phyloP scores from a whole-genome alignment of 176 grass and related monocot species.

The Coix lacrymajobi region DNA sequence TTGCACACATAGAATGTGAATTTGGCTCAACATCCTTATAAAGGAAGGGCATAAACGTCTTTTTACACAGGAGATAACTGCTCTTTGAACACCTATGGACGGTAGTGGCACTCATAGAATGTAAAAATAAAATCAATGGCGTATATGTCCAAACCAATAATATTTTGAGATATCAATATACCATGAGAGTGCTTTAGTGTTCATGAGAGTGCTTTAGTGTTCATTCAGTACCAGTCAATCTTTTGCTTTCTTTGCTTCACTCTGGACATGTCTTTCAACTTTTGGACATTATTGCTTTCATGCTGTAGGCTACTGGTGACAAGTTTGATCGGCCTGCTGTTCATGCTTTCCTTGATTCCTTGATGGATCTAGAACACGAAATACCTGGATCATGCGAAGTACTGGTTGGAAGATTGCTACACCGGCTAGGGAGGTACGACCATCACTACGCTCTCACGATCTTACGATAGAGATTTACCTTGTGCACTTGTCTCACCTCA shows the following conservation, averaged over 20 bases:
- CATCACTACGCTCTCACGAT: not conserved
- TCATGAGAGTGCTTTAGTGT: not conserved
- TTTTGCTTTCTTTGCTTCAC: not conserved
- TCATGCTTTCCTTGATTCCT: constrained; percentile 57
- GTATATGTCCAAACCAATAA: not conserved
- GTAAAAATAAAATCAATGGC: no score
- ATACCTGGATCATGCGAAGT: constrained; percentile 82
- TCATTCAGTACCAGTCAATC: not conserved
- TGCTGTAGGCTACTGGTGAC: constrained; percentile 56
- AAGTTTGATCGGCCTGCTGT: constrained; percentile 52
- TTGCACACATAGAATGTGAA: no score
- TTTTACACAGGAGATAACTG: no score
- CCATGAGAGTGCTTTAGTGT: not conserved
- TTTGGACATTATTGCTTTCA: not conserved
- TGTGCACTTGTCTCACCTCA: constrained; percentile 19
- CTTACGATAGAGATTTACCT: not conserved
- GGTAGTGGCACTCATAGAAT: no score
- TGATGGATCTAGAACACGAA: constrained; percentile 85
- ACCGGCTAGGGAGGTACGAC: constrained; percentile 61
- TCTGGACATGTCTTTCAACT: not conserved
- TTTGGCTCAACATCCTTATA: no score
- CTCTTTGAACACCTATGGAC: no score
- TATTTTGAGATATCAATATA: not conserved
- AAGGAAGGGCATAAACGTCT: no score
- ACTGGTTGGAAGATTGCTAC: constrained; percentile 58